These are phyloP conservation scores for Phytophthora chlamydospora DNA, from an alignment of 352 stramenopile species.

Conservation along the genomic window DNA sequence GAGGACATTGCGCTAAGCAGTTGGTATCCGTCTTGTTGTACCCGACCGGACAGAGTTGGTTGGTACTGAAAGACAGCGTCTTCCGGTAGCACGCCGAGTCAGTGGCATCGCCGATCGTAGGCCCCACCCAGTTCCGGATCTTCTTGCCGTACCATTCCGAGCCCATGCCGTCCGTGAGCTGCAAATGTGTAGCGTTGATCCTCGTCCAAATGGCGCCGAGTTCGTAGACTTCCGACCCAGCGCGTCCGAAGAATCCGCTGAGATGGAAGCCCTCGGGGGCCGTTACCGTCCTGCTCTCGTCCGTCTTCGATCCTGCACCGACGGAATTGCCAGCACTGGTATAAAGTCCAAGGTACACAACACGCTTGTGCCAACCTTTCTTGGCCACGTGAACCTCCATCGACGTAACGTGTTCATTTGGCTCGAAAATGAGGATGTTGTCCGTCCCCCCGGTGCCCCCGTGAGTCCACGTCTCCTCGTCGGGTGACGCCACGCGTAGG, in stretches of 20 bases:
- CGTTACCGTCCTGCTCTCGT: conserved; percentile 11
- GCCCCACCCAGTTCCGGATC: conserved; percentile 30
- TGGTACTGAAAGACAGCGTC: conserved; percentile 29
- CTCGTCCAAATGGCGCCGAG: conserved; percentile 27
- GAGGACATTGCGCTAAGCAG: conserved; percentile 64
- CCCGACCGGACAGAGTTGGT: conserved; percentile 20
- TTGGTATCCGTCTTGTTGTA: conserved; percentile 51
- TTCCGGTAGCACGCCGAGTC: conserved; percentile 57
- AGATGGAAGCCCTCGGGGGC: conserved; percentile 26
- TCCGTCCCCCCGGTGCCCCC: conserved; percentile 25
- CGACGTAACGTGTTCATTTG: conserved; percentile 21
- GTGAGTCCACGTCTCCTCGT: conserved; percentile 22
- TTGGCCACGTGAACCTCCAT: conserved; percentile 29
- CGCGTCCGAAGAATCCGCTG: conserved; percentile 25
- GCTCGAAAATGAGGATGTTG: conserved; percentile 15
- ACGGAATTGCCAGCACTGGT: conserved; percentile 28
- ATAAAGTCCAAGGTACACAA: conserved; percentile 19
- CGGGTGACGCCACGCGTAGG: conserved; percentile 15
- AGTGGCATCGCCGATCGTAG: conserved; percentile 8
- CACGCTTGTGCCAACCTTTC: conserved; percentile 16
- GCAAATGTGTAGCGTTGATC: conserved; percentile 21
- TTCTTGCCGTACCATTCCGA: conserved; percentile 31
- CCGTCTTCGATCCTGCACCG: conserved; percentile 11
- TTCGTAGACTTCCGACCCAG: conserved; percentile 18
- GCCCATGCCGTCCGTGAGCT: conserved; percentile 27